These are phyloP conservation scores for Kuraishia ogatae DNA, from an alignment of 805 yeast species.

Conservation along the genomic window DNA sequence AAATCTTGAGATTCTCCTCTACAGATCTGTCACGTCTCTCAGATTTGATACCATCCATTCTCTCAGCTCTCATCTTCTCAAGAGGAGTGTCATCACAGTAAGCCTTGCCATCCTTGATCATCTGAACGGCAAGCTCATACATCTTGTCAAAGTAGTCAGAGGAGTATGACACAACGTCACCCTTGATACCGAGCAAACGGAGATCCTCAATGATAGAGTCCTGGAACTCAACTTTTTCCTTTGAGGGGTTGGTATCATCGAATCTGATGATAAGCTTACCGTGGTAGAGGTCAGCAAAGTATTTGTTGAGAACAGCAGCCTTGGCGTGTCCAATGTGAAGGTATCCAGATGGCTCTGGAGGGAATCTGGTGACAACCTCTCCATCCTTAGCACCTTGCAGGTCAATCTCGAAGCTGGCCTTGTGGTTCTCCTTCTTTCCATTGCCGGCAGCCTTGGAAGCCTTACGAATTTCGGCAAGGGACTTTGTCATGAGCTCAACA, in stretches of 20 bases:
- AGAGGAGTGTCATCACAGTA: slow-evolving; percentile 95
- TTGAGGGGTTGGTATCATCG: slow-evolving; percentile 97
- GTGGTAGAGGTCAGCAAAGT: slow-evolving; percentile 90
- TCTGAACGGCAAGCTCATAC: slow-evolving; percentile 76
- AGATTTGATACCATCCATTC: slow-evolving; percentile 95
- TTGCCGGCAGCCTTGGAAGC: slow-evolving; percentile 34
- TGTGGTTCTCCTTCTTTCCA: slow-evolving; percentile 79
- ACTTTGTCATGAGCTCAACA: slow-evolving; percentile 57
- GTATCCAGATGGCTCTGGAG: slow-evolving; percentile 99
- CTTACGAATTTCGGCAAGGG: slow-evolving; percentile 69
- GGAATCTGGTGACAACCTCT: slow-evolving; percentile 96
- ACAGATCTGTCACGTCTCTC: slow-evolving; percentile 87
- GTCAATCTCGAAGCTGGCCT: slow-evolving; percentile 92
- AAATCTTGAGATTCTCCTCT: slow-evolving; percentile 83
- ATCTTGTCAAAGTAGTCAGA: slow-evolving; percentile 89
- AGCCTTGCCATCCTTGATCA: slow-evolving; percentile 94
- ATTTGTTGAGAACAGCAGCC: slow-evolving; percentile 94
- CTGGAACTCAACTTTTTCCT: slow-evolving; percentile 92
- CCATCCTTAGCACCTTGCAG: slow-evolving; percentile 89
- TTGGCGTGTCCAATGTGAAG: slow-evolving; percentile 98
- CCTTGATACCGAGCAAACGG: slow-evolving; percentile 83
- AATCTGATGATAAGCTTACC: slow-evolving; percentile 96
- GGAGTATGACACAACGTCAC: slow-evolving; percentile 81
- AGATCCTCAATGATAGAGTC: slow-evolving; percentile 92
- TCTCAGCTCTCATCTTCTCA: slow-evolving; percentile 95